A percentile compares a stretch with the other conserved stretches of the same genome.
These are phyloP conservation scores for Castanea sativa DNA, from an alignment of 306 rosid genomes.

Conservation along the genomic window DNA sequence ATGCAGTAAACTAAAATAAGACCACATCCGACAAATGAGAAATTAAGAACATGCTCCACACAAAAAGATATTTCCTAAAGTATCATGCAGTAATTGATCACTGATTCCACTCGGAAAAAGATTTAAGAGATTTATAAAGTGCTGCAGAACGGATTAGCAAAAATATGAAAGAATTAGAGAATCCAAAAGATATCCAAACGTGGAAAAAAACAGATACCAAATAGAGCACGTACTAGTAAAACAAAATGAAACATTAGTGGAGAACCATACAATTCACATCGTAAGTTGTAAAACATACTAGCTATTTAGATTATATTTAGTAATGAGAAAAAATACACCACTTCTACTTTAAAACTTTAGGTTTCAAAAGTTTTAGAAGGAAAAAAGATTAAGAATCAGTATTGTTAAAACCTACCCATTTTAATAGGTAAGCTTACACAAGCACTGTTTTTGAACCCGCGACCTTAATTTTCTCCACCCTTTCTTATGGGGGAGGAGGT, in stretches of 20 bases:
- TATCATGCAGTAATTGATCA: not conserved
- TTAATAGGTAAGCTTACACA: too few relatives aligned
- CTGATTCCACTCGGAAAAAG: too few relatives aligned
- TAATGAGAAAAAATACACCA: not conserved
- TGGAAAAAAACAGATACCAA: not conserved
- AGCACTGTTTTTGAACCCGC: too few relatives aligned
- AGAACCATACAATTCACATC: not conserved
- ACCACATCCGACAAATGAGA: constrained; percentile 14
- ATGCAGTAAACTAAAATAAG: constrained; percentile 22
- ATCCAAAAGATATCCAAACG: not conserved
- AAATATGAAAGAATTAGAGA: not conserved
- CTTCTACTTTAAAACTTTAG: not conserved
- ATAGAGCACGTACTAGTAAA: not conserved
- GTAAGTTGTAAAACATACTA: not conserved
- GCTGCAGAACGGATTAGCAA: too few relatives aligned
- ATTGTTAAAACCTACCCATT: too few relatives aligned
- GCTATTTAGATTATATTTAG: not conserved
- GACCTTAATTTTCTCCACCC: too few relatives aligned
- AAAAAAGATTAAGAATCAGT: too few relatives aligned
- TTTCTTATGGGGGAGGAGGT: too few relatives aligned
- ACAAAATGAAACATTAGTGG: not conserved
- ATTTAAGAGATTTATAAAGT: too few relatives aligned
- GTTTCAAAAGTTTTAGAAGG: not conserved
- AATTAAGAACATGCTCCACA: not conserved
- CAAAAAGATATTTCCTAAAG: not conserved